Percentiles rank a stretch among this genome's conserved stretches.
Evolutionary conservation across 257 asterid species (phyloP).

Genomic region (Rhazya stricta): DNA sequence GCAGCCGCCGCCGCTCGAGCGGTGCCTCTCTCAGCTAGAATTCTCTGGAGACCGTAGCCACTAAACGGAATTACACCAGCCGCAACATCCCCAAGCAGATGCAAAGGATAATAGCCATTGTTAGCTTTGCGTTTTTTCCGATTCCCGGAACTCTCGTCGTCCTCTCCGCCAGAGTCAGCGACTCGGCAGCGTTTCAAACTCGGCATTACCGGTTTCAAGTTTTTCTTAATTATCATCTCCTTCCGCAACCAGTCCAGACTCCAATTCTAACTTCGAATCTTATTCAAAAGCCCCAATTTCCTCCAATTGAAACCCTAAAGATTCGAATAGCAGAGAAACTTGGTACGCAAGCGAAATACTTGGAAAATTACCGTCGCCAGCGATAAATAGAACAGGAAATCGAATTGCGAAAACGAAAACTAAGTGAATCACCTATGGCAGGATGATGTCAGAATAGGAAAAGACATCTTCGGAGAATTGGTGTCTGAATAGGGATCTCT

Average conservation of each 20-base stretch:
- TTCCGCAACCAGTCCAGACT: neutral
- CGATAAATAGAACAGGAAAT: neutral
- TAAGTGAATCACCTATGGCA: conserved; percentile 12
- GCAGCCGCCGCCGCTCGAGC: conserved; percentile 24
- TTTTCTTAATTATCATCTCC: conserved; percentile 82
- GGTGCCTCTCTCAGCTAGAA: conserved; percentile 31
- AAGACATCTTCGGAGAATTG: conserved; percentile 9
- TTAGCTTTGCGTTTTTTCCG: conserved; percentile 63
- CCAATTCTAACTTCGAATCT: conserved; percentile 17
- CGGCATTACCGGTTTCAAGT: conserved; percentile 97
- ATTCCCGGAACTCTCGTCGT: conserved; percentile 47
- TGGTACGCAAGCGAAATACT: conserved; percentile 3
- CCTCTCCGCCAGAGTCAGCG: conserved; percentile 56
- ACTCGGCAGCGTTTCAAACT: conserved; percentile 72
- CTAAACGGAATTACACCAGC: conserved; percentile 58
- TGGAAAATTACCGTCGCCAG: neutral
- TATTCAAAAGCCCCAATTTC: conserved; percentile 39
- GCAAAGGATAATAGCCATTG: conserved; percentile 54
- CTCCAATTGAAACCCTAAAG: conserved; percentile 27
- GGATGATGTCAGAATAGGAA: conserved; percentile 43
- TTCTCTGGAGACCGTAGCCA: conserved; percentile 42
- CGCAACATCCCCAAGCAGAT: conserved; percentile 67
- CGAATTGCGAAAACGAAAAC: conserved; percentile 4
- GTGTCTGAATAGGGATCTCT: conserved; percentile 68
- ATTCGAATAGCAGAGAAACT: conserved; percentile 17